Evolutionary conservation across 441 rosid genomes (phyloP).

Genomic region (Omphalea diandra): DNA sequence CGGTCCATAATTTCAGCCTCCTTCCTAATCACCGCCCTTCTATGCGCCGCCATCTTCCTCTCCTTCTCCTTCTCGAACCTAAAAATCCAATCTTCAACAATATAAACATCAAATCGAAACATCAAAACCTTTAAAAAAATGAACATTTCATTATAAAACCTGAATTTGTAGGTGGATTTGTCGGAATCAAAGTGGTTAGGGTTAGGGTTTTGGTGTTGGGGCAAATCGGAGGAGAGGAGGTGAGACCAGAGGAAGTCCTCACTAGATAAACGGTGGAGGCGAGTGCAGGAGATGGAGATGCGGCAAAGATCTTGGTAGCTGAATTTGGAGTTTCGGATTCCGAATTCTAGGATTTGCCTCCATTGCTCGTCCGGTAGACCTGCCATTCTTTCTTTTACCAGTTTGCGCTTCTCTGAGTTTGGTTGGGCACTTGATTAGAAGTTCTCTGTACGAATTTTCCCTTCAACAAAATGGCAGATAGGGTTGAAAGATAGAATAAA

Average conservation of each 20-base stretch:
- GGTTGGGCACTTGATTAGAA: too few relatives aligned
- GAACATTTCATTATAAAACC: slow-evolving; percentile 43
- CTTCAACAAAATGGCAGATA: too few relatives aligned
- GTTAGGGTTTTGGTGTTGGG: slow-evolving; percentile 27
- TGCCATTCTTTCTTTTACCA: slow-evolving; percentile 28
- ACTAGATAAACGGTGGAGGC: slow-evolving; percentile 59
- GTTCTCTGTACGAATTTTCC: too few relatives aligned
- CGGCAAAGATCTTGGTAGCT: slow-evolving; percentile 65
- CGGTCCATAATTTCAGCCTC: slow-evolving; percentile 66
- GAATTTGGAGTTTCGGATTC: slow-evolving; percentile 41
- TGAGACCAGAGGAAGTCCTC: slow-evolving; percentile 67
- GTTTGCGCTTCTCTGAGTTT: too few relatives aligned
- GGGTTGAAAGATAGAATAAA: too few relatives aligned
- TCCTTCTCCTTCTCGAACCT: slow-evolving; percentile 74
- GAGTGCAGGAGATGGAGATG: slow-evolving; percentile 74
- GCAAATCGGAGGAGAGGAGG: slow-evolving; percentile 54
- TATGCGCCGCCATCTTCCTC: slow-evolving; percentile 50
- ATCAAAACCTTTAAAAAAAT: not conserved
- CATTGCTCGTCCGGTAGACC: slow-evolving; percentile 77
- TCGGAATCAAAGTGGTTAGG: not conserved
- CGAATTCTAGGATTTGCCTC: slow-evolving; percentile 61
- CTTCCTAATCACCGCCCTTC: slow-evolving; percentile 59
- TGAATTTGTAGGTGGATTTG: slow-evolving; percentile 50
- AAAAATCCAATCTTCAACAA: not conserved
- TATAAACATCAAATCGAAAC: not conserved